Evolutionary conservation across 176 grass and related monocot species (phyloP), one percentile per base, ranked within the genome.

Genomic region (Rhynchospora breviuscula): DNA sequence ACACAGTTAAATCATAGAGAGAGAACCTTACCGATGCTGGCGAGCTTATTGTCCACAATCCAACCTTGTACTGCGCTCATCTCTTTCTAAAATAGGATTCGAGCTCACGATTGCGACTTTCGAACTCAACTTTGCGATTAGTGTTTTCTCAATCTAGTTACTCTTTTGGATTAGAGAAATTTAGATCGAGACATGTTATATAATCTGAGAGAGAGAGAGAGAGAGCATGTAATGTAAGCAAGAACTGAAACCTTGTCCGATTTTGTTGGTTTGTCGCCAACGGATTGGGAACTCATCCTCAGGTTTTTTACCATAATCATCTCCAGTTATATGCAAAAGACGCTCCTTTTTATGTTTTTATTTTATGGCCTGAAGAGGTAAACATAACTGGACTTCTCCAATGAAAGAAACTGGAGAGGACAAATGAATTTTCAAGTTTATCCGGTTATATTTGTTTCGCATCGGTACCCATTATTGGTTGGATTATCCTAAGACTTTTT

Each of bases 21-120:
- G 59, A 63, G 23, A 1, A 12, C 9, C 62, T 67, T 82, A 82
- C 79, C 79, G 45, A 82, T 82, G 63, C 61, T 66, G 61, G 79
- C 79, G 79, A 82, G 44, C 79, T 82, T 82, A 26, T 82, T 82
- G 18, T 82, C 79, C 25, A 15, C 79, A 52, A 67, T n/a, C 61
- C 44, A 82, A 53, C 35, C 63, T 31, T 52, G 60, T 8, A 82
- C 56, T 19, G 19, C 43, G 45, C 61, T 82, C 79, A 82, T 82
- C 40, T 45, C 15, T 80, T 18, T 44, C 22, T 11, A 10, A 47
- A 63, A 63, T 47, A 58, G 6, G 59, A 59, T 12, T 65, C 79
- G 48, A 45, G 23, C 4, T 66, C 57, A 26, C 2, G 15, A 47
- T 45, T 66, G 18, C 40, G 35, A 10, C 15, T 8, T 81, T 64